Percentiles rank a stretch among this genome's conserved stretches.
These are phyloP conservation scores for Zygoascus sp. DNA, from an alignment of 1,139 yeast genomes.

Conservation along the genomic window DNA sequence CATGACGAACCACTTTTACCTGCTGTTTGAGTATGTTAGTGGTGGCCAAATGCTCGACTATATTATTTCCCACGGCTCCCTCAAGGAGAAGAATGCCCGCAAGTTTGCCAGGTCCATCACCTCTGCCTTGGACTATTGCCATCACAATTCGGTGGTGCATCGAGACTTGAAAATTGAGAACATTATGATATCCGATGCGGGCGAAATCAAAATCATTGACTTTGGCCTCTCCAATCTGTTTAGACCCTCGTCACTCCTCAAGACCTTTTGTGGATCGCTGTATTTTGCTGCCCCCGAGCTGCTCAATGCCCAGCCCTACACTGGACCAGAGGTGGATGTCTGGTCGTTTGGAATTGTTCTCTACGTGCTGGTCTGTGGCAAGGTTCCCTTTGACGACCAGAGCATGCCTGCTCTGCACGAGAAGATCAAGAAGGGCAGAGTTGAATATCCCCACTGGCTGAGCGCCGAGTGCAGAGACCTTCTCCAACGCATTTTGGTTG, in stretches of 20 bases:
- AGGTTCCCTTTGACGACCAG: constrained; percentile 97
- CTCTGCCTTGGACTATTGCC: constrained; percentile 90
- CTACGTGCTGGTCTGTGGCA: constrained; percentile 92
- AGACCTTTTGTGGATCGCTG: constrained; percentile 94
- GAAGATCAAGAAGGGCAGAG: constrained; percentile 86
- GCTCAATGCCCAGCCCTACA: constrained; percentile 83
- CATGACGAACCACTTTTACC: constrained; percentile 95
- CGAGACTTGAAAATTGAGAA: constrained; percentile 96
- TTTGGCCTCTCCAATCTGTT: constrained; percentile 91
- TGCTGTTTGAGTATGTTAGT: constrained; percentile 93
- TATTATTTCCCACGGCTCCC: constrained; percentile 92
- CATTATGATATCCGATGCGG: constrained; percentile 87
- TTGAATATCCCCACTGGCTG: constrained; percentile 82
- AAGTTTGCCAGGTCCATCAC: constrained; percentile 96
- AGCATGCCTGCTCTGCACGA: constrained; percentile 90
- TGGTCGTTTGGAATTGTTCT: constrained; percentile 98
- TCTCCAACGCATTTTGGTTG: constrained; percentile 84
- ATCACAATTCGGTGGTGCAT: constrained; percentile 89
- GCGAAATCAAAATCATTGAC: constrained; percentile 93
- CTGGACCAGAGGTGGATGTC: constrained; percentile 96
- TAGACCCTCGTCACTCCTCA: constrained; percentile 64
- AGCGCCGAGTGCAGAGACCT: constrained; percentile 81
- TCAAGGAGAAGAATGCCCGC: constrained; percentile 91
- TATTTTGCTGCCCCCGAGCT: constrained; percentile 99
- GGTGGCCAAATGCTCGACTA: constrained; percentile 98